Evolutionary conservation across 805 yeast genomes (phyloP), one percentile per base, ranked within the genome.

Genomic region (Yamadazyma scolyti): DNA sequence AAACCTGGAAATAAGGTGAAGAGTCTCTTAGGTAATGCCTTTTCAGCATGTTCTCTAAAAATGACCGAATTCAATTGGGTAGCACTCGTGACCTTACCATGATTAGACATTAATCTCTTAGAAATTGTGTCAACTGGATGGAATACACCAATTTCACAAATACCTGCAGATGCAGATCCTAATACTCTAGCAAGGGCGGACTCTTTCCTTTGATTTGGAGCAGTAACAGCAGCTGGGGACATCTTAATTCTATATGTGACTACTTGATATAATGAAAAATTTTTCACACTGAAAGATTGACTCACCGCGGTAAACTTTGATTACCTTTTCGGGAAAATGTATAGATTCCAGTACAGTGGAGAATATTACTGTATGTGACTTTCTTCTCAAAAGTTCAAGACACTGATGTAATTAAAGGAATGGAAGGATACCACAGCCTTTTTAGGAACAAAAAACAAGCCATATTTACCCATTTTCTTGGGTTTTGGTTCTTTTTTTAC

Each of bases 111-210:
- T 57, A 84, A 73, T 71, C 99, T 82, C 71, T 93, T 93, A 45
- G 98, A 88, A 54, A 88, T 83, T 30, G 99, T 93, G 65, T 93
- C 99, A 21, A 93, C 96, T 13, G 99, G 99, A 64, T 93, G 99
- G 78, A 93, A 93, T 23, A 93, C 94, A 34, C 83, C 95, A 47
- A 93, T 83, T 65, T 93, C 99, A 52, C 94, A 77, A 56, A 93
- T 85, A 50, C 98, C 99, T 24, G 99, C 98, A 13, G 95, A 74
- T 11, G 97, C 98, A n/a, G 97, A 90, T 27, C 98, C 98, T 27
- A 93, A 71, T 25, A 90, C 81, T 61, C 97, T 79, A 49, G 98
- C 95, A 27, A 69, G 46, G 33, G 86, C 97, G 28, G 95, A 80
- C 65, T 90, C 89, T 58, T 82, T 83, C 71, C 81, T 87, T 54